Base-by-base conservation (phyloP, 768 basidiomycete genomes). In the Russula earlei region DNA sequence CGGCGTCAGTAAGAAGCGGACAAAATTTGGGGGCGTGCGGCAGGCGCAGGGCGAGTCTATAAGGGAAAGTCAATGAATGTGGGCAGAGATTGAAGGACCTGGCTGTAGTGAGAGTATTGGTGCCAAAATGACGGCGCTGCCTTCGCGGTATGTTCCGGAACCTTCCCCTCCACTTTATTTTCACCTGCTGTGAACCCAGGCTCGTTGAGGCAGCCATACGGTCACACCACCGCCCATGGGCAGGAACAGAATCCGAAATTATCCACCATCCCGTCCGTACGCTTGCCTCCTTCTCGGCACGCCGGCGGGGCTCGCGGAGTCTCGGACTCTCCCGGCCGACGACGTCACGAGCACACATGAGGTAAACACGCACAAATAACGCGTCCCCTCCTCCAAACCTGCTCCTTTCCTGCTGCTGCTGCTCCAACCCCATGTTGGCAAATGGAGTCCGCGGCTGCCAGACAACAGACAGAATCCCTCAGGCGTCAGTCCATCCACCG, bases 361-460 rank as follows among this genome's bases (percentile, higher is more conserved):
- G 57, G 52, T 49, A 48, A 64, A 61, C 59, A 63, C 20, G 55
- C 42, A 31, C 56, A 64, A 64, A 63, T 56, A 64, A 63, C 63
- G 62, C 63, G 63, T 52, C 53, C 53, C 44, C 42, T 24, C n/a
- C n/a, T n/a, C n/a, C n/a, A n/a, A 5, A 8, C 10, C 9, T 31
- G 40, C 33, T 19, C 19, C 46, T 7, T 41, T n/a, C 33, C 33
- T 34, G 36, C 45, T n/a, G n/a, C n/a, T n/a, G 52, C 33, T 17
- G 34, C 45, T 40, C 14, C 56, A 47, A 29, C 11, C 49, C 27
- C 31, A 33, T 31, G 24, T 33, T 31, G 12, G 7, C 7, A 24
- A 31, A 85, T 86, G 84, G 75, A 84, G 43, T 84, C 84, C 0
- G 72, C 76, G 19, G 71, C 75, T 1, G 71, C 69, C 56, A 74